phyloP scores from a whole-genome alignment of 179 eudicot genomes.

The Carnegiea gigantea region DNA sequence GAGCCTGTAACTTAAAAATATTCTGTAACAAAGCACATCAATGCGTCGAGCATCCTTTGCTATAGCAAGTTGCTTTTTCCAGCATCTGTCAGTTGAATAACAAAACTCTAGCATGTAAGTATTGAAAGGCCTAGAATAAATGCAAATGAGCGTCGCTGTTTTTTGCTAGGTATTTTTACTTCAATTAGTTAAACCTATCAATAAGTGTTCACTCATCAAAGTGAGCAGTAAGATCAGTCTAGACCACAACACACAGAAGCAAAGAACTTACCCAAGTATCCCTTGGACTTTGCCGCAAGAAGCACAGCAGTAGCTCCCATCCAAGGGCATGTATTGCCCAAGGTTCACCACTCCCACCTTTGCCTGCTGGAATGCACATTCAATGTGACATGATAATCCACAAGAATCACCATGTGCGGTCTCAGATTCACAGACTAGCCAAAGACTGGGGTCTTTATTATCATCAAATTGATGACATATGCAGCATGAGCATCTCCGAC shows the following conservation, averaged over 20 bases:
- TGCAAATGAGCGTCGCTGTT: neutral
- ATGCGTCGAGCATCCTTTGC: slow-evolving; percentile 87
- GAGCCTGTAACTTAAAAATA: slow-evolving; percentile 75
- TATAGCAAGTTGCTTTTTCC: slow-evolving; percentile 75
- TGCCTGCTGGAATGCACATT: slow-evolving; percentile 64
- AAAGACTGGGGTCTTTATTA: slow-evolving; percentile 94
- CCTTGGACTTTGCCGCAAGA: slow-evolving; percentile 88
- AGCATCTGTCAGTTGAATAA: slow-evolving; percentile 48
- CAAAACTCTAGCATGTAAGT: slow-evolving; percentile 9
- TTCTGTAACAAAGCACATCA: slow-evolving; percentile 70
- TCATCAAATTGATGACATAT: slow-evolving; percentile 89
- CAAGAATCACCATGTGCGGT: slow-evolving; percentile 55
- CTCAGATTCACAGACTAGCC: slow-evolving; percentile 82
- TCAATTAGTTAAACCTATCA: neutral
- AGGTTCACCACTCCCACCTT: slow-evolving; percentile 73
- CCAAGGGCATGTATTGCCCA: slow-evolving; percentile 68
- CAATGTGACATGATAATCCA: slow-evolving; percentile 86
- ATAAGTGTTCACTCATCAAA: neutral
- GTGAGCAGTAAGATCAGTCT: slow-evolving; percentile 25
- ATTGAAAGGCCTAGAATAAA: neutral
- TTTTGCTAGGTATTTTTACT: neutral
- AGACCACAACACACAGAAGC: slow-evolving; percentile 7
- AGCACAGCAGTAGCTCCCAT: slow-evolving; percentile 87
- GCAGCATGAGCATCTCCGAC: slow-evolving; percentile 95
- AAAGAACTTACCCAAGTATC: slow-evolving; percentile 67